Base-by-base conservation (phyloP, 2,329 filamentous ascomycete genomes). In the Hypoxylon sp. region DNA sequence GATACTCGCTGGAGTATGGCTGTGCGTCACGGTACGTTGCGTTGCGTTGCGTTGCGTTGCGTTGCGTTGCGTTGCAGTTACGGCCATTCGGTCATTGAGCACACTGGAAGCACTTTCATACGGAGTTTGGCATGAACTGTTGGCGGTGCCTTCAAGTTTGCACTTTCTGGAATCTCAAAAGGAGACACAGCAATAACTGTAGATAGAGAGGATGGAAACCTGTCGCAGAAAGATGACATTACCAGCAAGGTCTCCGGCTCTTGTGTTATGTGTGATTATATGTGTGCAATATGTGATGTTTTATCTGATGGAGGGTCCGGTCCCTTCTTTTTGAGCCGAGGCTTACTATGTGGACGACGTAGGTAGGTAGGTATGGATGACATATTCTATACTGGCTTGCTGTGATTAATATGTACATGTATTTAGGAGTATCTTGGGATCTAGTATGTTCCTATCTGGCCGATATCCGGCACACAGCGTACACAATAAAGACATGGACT, bases 121-220 rank as follows among this genome's bases (percentile, higher is more conserved):
- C 12, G 56, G 49, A 55, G 56, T 59, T 56, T 53, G 54, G 54
- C 54, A 60, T 45, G 50, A 48, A 34, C 48, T 46, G 44, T 50
- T 55, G 40, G 43, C 29, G 50, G 50, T 45, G 57, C 45, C 47
- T 55, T 34, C 46, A 44, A 57, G 51, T 51, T 47, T 50, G 46
- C 47, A 43, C 45, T 52, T 60, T 50, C 44, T 30, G 44, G 35
- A 38, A 47, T 47, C 38, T 48, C 40, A 38, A 59, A 41, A 51
- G 30, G 29, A 45, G 40, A 27, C 12, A 46, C 17, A 43, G 21
- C 34, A 15, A 48, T 31, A 43, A 35, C 48, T 60, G 54, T 60
- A 60, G 57, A 60, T 60, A 60, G 55, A 60, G 21, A 45, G 32
- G 50, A 59, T 21, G 29, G 29, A 60, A 44, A 47, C 32, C n/a